phyloP scores from a whole-genome alignment of 352 stramenopile genomes.

The Peronospora belbahrii region DNA sequence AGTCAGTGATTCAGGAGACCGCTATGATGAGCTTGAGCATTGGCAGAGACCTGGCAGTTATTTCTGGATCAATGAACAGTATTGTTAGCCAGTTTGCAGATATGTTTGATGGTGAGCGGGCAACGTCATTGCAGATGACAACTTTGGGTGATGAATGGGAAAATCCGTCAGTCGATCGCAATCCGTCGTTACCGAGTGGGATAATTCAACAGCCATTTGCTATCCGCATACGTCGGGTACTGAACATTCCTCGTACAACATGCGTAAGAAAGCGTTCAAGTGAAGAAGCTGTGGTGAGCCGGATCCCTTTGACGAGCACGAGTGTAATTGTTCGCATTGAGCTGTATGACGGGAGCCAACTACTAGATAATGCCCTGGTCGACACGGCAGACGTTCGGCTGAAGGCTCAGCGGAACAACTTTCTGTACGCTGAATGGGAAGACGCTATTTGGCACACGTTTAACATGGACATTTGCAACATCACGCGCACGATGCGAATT shows the following conservation, averaged over 20 bases:
- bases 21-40: slow-evolving; percentile 74
- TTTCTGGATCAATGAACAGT: slow-evolving; percentile 23
- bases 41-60: slow-evolving; percentile 45
- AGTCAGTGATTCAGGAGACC: slow-evolving; percentile 80
- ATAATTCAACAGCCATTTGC: slow-evolving; percentile 56
- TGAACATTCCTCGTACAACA: slow-evolving; percentile 77
- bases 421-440: slow-evolving; percentile 67
- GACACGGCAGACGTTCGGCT: slow-evolving; percentile 67
- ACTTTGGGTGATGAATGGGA: slow-evolving; percentile 66
- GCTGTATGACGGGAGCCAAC: slow-evolving; percentile 61
- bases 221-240: slow-evolving; percentile 64
- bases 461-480: slow-evolving; percentile 60
- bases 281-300: slow-evolving; percentile 51
- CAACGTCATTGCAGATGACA: slow-evolving; percentile 62
- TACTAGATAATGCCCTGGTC: slow-evolving; percentile 61
- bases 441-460: slow-evolving; percentile 75
- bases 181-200: slow-evolving; percentile 38
- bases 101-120: slow-evolving; percentile 46
- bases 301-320: slow-evolving; percentile 42
- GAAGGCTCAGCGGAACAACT: slow-evolving; percentile 60
- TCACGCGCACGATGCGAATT: slow-evolving; percentile 68
- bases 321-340: slow-evolving; percentile 72
- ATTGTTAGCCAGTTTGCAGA: slow-evolving; percentile 51
- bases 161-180: slow-evolving; percentile 31
- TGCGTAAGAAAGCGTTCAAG: slow-evolving; percentile 57